phyloP scores from a whole-genome alignment of 352 stramenopile species.

The Globisporangium lucens region DNA sequence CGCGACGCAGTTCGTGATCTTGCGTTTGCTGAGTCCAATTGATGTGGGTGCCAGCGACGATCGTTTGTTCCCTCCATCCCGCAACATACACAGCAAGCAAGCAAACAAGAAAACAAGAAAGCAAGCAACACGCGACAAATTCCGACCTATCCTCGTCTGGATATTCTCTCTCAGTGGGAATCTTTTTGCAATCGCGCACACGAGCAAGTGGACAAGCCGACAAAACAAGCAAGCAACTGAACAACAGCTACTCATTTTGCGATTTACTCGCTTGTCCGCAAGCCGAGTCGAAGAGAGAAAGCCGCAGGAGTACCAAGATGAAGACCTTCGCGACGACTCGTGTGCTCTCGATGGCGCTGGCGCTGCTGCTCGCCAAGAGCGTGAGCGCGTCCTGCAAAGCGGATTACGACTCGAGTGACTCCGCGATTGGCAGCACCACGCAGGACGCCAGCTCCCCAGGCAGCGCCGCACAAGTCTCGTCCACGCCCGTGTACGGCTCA shows the following conservation, averaged over 20 bases:
- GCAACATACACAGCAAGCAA: not conserved
- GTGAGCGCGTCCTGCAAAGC: not conserved
- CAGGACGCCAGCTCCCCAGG: not conserved
- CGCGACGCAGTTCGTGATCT: not conserved
- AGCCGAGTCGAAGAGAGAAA: not conserved
- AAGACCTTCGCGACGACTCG: not conserved
- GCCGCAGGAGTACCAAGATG: not conserved
- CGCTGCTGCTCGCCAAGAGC: not conserved
- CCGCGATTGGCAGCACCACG: not conserved
- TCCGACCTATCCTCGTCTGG: not conserved
- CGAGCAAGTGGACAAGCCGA: not conserved
- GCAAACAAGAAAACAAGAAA: not conserved
- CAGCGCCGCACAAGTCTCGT: not conserved
- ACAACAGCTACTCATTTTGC: conserved; percentile 2
- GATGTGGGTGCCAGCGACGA: not conserved
- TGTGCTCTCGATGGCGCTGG: not conserved
- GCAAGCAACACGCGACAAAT: not conserved
- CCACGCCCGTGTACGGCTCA: not conserved
- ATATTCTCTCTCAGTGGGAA: not conserved
- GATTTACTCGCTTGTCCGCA: not conserved
- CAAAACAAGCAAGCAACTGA: not conserved
- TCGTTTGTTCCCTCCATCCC: not conserved
- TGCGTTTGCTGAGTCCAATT: not conserved
- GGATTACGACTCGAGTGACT: not conserved
- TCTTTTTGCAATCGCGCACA: not conserved